phyloP scores from a whole-genome alignment of 495 filamentous ascomycete species.

The Aspergillus cristatus region DNA sequence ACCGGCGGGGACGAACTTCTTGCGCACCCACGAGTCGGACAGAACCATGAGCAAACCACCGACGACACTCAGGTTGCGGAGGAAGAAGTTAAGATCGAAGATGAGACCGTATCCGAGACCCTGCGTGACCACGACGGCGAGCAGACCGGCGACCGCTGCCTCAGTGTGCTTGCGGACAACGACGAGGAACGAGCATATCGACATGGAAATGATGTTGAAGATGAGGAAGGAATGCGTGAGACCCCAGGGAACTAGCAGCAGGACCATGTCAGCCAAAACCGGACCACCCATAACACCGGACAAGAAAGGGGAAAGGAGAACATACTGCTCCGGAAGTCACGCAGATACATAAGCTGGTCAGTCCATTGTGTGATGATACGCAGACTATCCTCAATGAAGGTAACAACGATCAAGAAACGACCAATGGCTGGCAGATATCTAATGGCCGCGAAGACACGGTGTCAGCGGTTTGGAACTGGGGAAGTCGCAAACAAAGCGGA shows the following conservation, averaged over 20 bases:
- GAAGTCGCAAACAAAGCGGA: slow-evolving; percentile 1
- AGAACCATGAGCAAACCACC: slow-evolving; percentile 96
- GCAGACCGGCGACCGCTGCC: slow-evolving; percentile 81
- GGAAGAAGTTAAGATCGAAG: slow-evolving; percentile 99
- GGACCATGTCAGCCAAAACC: slow-evolving; percentile 1
- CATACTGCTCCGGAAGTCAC: slow-evolving; percentile 88
- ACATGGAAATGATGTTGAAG: slow-evolving; percentile 84
- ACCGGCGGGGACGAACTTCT: slow-evolving; percentile 92
- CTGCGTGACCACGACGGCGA: slow-evolving; percentile 89
- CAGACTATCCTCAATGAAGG: slow-evolving; percentile 93
- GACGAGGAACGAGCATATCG: slow-evolving; percentile 69
- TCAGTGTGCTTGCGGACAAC: slow-evolving; percentile 88
- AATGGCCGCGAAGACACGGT: slow-evolving; percentile 22
- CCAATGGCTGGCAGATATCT: slow-evolving; percentile 94
- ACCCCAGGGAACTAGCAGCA: slow-evolving; percentile 65
- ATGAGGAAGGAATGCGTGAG: slow-evolving; percentile 92
- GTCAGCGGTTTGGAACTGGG: slow-evolving; percentile 24
- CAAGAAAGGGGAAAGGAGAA: slow-evolving; percentile 10
- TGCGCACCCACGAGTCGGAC: slow-evolving; percentile 95
- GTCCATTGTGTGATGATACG: slow-evolving; percentile 97
- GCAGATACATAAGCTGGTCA: slow-evolving; percentile 88
- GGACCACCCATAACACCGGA: background rate
- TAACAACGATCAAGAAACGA: slow-evolving; percentile 95
- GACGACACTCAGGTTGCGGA: slow-evolving; percentile 94
- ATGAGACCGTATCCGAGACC: slow-evolving; percentile 95